Evolutionary conservation across 768 basidiomycete genomes (phyloP).

Genomic region (Rhodosporidiobolus sp.): DNA sequence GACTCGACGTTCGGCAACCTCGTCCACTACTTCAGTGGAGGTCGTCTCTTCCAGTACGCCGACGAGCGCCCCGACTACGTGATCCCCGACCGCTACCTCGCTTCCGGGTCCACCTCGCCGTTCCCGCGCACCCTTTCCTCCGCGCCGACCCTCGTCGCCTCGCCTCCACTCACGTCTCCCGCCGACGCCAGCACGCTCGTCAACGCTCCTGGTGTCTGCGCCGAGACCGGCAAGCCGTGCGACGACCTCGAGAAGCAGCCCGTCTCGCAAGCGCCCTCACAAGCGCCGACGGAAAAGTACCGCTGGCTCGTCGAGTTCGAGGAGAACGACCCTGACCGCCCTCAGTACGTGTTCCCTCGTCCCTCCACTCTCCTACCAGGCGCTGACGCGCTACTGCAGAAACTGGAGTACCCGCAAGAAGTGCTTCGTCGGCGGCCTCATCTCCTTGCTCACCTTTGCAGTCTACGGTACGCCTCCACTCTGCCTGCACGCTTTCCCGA

Average conservation of each 20-base stretch:
- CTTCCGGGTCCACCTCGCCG: neutral
- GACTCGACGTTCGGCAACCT: constrained; percentile 37
- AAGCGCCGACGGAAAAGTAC: neutral
- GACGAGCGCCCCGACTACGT: constrained; percentile 38
- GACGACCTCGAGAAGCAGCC: constrained; percentile 17
- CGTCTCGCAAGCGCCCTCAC: neutral
- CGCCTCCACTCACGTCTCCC: neutral
- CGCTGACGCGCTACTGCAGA: constrained; percentile 12
- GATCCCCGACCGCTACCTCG: constrained; percentile 27
- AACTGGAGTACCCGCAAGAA: constrained; percentile 37
- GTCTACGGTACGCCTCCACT: constrained; percentile 10
- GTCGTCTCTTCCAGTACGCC: constrained; percentile 35
- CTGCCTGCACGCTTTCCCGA: neutral
- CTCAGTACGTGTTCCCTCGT: constrained; percentile 19
- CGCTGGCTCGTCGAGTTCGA: constrained; percentile 39
- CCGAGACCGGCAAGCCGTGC: neutral
- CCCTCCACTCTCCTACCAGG: neutral
- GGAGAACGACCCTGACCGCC: constrained; percentile 39
- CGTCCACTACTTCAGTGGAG: constrained; percentile 33
- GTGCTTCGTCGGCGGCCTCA: constrained; percentile 27
- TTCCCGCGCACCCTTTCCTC: no score
- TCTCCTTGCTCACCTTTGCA: constrained; percentile 37
- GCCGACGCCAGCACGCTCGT: constrained; percentile 22
- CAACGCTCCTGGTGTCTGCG: neutral
- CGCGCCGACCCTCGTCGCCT: neutral